A percentile compares a stretch with the other conserved stretches of the same genome.
These are phyloP conservation scores for Pseudogymnoascus sp. DNA, from an alignment of 2,329 filamentous ascomycete species.

Conservation along the genomic window DNA sequence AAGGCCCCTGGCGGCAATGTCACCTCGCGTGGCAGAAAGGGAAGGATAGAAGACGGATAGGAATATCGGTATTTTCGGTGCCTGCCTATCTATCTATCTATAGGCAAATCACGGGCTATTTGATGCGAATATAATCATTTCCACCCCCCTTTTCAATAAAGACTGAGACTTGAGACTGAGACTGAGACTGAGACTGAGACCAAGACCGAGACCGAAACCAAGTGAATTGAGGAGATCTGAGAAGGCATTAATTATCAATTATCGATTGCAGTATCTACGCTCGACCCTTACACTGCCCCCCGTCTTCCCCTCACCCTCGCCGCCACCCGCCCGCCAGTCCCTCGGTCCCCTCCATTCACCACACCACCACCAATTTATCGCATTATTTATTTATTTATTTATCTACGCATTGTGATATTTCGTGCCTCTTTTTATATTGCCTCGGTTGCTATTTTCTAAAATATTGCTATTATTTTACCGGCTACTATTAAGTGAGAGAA, in stretches of 20 bases:
- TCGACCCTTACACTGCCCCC: neutral
- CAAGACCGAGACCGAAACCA: neutral
- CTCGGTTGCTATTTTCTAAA: neutral
- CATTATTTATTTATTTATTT: neutral
- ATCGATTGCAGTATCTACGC: neutral
- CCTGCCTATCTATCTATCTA: neutral
- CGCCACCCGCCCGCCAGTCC: neutral
- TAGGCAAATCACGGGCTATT: neutral
- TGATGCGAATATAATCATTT: neutral
- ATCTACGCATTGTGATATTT: neutral
- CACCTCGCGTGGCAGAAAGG: neutral
- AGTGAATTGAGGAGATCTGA: neutral
- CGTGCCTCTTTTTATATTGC: neutral
- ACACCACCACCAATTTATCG: neutral
- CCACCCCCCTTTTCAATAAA: neutral
- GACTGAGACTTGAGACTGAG: neutral
- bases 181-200: neutral
- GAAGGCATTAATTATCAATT: constrained; percentile 3
- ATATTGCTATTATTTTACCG: neutral
- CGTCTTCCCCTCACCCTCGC: neutral
- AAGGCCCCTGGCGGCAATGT: neutral
- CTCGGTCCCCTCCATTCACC: neutral
- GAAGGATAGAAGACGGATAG: neutral
- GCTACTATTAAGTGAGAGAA: neutral
- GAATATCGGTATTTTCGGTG: neutral